Evolutionary conservation across 2,329 filamentous ascomycete species (phyloP).

Genomic region (Diaporthe capsici): DNA sequence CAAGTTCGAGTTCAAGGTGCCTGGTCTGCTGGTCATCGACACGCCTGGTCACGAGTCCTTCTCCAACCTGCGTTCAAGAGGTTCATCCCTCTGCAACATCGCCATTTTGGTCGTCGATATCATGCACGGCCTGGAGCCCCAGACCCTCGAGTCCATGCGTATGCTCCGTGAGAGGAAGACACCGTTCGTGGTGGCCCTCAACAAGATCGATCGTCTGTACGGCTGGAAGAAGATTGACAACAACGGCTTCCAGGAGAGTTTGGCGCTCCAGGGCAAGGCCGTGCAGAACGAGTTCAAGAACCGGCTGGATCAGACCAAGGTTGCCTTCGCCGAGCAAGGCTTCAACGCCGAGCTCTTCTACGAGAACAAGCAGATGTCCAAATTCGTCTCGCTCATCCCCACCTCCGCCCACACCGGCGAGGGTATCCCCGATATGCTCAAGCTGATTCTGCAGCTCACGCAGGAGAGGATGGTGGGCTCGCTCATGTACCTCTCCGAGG

Average conservation of each 20-base stretch:
- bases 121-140: conserved; percentile 98
- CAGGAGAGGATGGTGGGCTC: conserved; percentile 98
- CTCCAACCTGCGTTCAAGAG: conserved; percentile 95
- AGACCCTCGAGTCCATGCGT: conserved; percentile 97
- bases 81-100: conserved; percentile 99
- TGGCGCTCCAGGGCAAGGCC: conserved; percentile 90
- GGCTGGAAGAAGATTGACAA: conserved; percentile 99
- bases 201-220: conserved; percentile 99
- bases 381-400: conserved; percentile 93
- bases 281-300: conserved; percentile 96
- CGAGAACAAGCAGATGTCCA: conserved; percentile 98
- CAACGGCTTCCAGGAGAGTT: conserved; percentile 96
- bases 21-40: conserved; percentile 95
- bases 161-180: conserved; percentile 94
- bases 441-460: conserved; percentile 90
- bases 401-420: conserved; percentile 99
- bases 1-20: conserved; percentile 96
- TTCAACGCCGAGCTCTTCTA: conserved; percentile 98
- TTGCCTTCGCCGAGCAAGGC: conserved; percentile 94
- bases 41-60: conserved; percentile 99
- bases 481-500: conserved; percentile 98
- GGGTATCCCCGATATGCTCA: conserved; percentile 98
- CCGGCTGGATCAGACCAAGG: conserved; percentile 89
- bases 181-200: conserved; percentile 97
- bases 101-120: conserved; percentile 99